Conservation (phyloP, 163 green algal genomes). For the Trebouxia gelatinosa region DNA sequence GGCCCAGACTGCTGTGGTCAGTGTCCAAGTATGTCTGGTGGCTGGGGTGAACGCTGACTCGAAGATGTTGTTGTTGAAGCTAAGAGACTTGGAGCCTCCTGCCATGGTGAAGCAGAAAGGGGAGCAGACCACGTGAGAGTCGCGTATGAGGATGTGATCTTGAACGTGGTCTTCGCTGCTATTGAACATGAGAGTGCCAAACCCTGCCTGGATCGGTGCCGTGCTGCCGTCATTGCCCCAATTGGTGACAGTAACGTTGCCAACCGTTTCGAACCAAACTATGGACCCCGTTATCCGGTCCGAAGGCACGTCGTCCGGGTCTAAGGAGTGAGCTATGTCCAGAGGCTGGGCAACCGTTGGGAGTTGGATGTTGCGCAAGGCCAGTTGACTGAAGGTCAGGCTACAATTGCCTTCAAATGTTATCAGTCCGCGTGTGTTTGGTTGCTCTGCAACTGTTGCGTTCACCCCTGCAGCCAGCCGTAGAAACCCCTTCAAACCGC, state of each 20-base stretch:
- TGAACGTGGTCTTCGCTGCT: background rate
- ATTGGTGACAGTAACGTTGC: background rate
- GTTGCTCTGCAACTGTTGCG: too few relatives aligned
- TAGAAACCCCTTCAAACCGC: too few relatives aligned
- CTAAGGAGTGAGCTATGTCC: too few relatives aligned
- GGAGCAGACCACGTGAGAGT: background rate
- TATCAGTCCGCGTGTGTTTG: too few relatives aligned
- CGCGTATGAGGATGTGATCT: background rate
- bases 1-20: background rate
- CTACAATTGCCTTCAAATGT: too few relatives aligned
- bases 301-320: too few relatives aligned
- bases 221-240: constrained; percentile 1
- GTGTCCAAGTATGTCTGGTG: background rate
- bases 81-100: background rate
- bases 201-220: background rate
- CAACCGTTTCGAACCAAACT: background rate
- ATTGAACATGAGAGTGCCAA: background rate
- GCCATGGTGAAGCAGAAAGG: constrained; percentile 1
- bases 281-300: too few relatives aligned
- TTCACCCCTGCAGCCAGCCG: too few relatives aligned
- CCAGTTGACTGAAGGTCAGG: too few relatives aligned
- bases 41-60: background rate
- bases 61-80: background rate
- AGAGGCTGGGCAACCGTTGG: too few relatives aligned
- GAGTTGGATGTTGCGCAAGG: too few relatives aligned